These are phyloP conservation scores for Aspergillus olivimuriae DNA, from an alignment of 495 filamentous ascomycete species.

Conservation along the genomic window DNA sequence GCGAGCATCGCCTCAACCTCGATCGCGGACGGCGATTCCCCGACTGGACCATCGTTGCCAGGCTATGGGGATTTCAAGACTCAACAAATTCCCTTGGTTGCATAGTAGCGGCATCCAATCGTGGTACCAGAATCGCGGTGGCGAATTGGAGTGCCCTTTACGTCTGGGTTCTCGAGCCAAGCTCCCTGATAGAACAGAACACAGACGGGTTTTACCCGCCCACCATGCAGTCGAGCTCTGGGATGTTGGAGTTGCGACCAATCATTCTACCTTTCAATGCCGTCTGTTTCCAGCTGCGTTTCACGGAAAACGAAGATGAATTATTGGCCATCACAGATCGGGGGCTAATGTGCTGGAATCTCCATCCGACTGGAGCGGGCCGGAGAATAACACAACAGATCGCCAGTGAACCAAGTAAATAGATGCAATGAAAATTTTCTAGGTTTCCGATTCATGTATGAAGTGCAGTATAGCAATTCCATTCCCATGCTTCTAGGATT, in stretches of 20 bases:
- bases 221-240: slow-evolving; percentile 18
- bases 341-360: slow-evolving; percentile 36
- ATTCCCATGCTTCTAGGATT: too few species aligned
- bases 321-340: slow-evolving; percentile 42
- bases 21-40: slow-evolving; percentile 34
- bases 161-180: slow-evolving; percentile 40
- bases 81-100: slow-evolving; percentile 34
- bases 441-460: too few species aligned
- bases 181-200: slow-evolving; percentile 24
- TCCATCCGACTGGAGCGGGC: slow-evolving; percentile 17
- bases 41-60: slow-evolving; percentile 32
- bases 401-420: neutral
- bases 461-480: neutral
- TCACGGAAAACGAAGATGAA: slow-evolving; percentile 32
- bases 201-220: slow-evolving; percentile 25
- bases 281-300: slow-evolving; percentile 35
- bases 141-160: slow-evolving; percentile 41
- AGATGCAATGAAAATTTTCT: too few species aligned
- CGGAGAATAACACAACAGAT: slow-evolving; percentile 7
- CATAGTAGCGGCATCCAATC: slow-evolving; percentile 33
- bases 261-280: slow-evolving; percentile 30
- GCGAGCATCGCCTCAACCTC: slow-evolving; percentile 35
- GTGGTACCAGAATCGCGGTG: slow-evolving; percentile 36
- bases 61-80: slow-evolving; percentile 35
- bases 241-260: slow-evolving; percentile 26